Evolutionary conservation across 2,329 filamentous ascomycete genomes (phyloP), one percentile per base, ranked within the genome.

Genomic region (Helicocarpus griseus): DNA sequence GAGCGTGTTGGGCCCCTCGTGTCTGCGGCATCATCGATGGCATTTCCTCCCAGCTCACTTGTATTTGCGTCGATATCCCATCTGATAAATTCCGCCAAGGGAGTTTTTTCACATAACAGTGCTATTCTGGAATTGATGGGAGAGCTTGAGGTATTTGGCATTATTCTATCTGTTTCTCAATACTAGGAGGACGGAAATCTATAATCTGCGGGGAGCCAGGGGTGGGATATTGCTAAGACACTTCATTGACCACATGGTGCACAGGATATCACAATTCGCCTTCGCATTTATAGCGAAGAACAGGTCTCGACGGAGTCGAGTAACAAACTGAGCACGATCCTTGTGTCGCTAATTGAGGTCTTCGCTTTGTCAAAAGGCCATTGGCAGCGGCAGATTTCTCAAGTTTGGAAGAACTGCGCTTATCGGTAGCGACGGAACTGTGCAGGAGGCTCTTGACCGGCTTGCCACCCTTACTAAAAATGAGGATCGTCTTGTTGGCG

Each of bases 41-140:
- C 63, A 3, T 75, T 76, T 53, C 62, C 71, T 1, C 71, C 73
- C 0, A 65, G 69, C 2, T 63, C 70, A 44, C 61, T 63, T 26
- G 69, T 75, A 48, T 76, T 73, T 54, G 63, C 68, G 6, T 73
- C 73, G n/a, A n/a, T n/a, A n/a, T n/a, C n/a, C n/a, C n/a, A 6
- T 50, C 60, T 77, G 7, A 63, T 77, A 17, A 65, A 65, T 31
- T 72, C 73, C 7, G 74, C 73, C 1, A 67, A 68, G 19, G 68
- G 73, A 47, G 73, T 76, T 14, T 74, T 71, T 0, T 58, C 67
- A 0, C 65, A 66, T 6, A 76, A 77, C 45, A 71, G 77, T 56
- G 66, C 66, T 5, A 76, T 77, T 5, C 56, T 71, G 2, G 71
- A 72, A 44, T 57, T 77, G 22, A 72, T 77, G 58, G 65, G 65